Evolutionary conservation across 176 grass and related monocot species (phyloP), one percentile per base, ranked within the genome.

Genomic region (Oryza australiensis): DNA sequence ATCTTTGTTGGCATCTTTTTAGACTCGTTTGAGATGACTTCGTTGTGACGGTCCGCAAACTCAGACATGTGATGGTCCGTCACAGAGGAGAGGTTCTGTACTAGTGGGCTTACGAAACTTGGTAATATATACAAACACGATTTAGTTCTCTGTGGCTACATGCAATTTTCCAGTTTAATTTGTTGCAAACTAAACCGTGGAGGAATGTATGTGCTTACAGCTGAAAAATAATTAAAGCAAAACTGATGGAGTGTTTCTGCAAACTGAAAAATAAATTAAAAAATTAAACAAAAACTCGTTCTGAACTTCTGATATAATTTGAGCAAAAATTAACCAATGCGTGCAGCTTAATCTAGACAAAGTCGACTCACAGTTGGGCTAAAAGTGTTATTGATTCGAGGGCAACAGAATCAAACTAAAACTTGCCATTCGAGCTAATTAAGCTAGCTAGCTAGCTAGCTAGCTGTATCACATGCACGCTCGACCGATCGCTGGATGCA

Each of bases 71-170:
- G n/a, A n/a, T n/a, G n/a, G n/a, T n/a, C n/a, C n/a, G n/a, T n/a
- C n/a, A n/a, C n/a, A n/a, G n/a, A n/a, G n/a, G n/a, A n/a, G n/a
- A n/a, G n/a, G n/a, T n/a, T n/a, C n/a, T n/a, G n/a, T n/a, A n/a
- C n/a, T n/a, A n/a, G n/a, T n/a, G n/a, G 46, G 12, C 43, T 68
- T 80, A 51, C 34, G 2, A 80, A 26, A 79, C 64, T 30, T 35
- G 14, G 12, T 22, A 26, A 7, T 34, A 40, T 22, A n/a, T 32
- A 42, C 14, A 26, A 22, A 16, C 42, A 11, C 28, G 42, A 15
- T 68, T 45, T 45, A 30, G 8, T 43, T 49, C 0, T 66, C 1
- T 14, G 24, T 14, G 10, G 38, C 37, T 40, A 78, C 60, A 29
- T 64, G 35, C 15, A 30, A 45, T 40, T 38, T 22, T n/a, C n/a